phyloP scores from a whole-genome alignment of 495 filamentous ascomycete genomes.

The Pyrenula aspistea region DNA sequence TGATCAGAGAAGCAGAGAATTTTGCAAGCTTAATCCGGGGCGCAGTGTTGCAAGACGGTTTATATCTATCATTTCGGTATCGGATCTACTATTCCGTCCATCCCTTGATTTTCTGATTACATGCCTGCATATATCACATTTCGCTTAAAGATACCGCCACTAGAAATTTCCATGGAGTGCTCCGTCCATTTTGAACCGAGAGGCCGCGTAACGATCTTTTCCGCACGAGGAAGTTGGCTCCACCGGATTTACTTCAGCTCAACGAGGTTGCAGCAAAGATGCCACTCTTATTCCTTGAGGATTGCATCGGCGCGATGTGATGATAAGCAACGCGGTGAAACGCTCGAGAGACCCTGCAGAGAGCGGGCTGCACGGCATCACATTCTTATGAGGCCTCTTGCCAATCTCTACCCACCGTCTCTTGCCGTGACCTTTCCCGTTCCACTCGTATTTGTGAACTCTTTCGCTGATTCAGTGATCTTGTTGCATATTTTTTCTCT shows the following conservation, averaged over 20 bases:
- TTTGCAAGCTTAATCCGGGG: not conserved
- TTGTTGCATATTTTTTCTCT: not conserved
- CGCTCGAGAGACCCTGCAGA: not conserved
- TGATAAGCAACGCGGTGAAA: not conserved
- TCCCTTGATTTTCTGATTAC: not conserved
- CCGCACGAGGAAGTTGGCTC: not conserved
- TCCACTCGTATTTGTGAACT: not conserved
- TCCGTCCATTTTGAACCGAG: not conserved
- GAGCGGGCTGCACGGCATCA: not conserved
- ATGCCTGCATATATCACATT: not conserved
- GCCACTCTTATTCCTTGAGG: not conserved
- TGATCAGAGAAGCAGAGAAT: not conserved
- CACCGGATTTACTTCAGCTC: not conserved
- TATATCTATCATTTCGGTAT: not conserved
- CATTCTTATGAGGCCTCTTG: not conserved
- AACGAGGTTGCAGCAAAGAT: not conserved
- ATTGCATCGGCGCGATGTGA: not conserved
- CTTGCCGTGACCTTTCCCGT: not conserved
- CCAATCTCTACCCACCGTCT: not conserved
- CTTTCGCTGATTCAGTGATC: not conserved
- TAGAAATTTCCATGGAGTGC: not conserved
- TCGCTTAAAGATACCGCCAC: not conserved
- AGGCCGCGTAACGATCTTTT: not conserved
- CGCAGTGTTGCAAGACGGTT: not conserved
- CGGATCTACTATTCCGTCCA: not conserved